A percentile compares a stretch with the other conserved stretches of the same genome.
Evolutionary conservation across 2,329 filamentous ascomycete genomes (phyloP).

Genomic region (Epichloe baconii): DNA sequence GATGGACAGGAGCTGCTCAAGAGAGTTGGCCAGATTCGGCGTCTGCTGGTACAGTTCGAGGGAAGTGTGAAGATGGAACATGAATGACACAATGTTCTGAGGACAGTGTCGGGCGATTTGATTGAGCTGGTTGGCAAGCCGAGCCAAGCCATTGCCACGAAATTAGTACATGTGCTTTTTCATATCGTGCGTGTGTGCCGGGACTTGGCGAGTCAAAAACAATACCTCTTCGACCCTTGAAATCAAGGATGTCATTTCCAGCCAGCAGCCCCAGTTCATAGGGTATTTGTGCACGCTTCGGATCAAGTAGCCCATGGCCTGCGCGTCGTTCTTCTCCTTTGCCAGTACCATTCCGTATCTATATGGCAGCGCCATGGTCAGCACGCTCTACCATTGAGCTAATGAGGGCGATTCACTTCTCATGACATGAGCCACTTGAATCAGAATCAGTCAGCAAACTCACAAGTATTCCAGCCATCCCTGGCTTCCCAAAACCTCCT

Average conservation of each 20-base stretch:
- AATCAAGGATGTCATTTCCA: constrained; percentile 75
- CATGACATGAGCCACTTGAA: no score
- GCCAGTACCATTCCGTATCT: constrained; percentile 80
- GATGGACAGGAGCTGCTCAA: constrained; percentile 67
- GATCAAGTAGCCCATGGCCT: constrained; percentile 77
- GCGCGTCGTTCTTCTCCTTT: constrained; percentile 79
- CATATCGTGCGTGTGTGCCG: neutral
- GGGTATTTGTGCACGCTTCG: constrained; percentile 78
- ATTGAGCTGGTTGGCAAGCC: constrained; percentile 42
- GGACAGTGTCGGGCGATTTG: constrained; percentile 61
- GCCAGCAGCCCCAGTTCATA: constrained; percentile 96
- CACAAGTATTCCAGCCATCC: constrained; percentile 86
- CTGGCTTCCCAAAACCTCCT: constrained; percentile 52
- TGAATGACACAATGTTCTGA: constrained; percentile 81
- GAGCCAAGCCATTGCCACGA: no score
- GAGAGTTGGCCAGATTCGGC: constrained; percentile 56
- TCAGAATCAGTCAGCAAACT: constrained; percentile 12
- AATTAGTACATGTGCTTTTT: no score
- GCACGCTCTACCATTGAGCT: neutral
- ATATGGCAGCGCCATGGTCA: neutral
- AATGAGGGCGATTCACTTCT: no score
- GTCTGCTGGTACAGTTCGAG: constrained; percentile 86
- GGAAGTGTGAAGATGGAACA: constrained; percentile 84
- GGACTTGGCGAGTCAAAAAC: neutral
- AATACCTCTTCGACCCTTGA: constrained; percentile 66